Percentiles rank a stretch among this genome's conserved stretches.
These are phyloP conservation scores for Arachnopeziza araneosa DNA, from an alignment of 2,329 filamentous ascomycete genomes.

Conservation along the genomic window DNA sequence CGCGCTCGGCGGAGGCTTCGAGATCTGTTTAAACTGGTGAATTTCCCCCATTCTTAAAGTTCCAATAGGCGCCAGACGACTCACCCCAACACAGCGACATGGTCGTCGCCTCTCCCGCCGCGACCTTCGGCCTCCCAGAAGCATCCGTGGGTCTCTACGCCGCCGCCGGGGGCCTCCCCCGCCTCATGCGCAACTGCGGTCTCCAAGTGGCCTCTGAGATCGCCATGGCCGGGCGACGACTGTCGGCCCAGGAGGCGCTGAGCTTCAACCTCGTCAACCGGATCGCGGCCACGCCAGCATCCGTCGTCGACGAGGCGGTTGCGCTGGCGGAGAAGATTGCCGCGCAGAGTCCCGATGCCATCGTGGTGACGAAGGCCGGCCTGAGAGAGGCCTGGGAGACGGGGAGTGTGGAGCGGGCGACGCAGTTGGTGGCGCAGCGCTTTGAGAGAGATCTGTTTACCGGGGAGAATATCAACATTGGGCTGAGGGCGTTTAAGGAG, in stretches of 20 bases:
- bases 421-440: constrained; percentile 54
- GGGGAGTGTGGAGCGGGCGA: constrained; percentile 48
- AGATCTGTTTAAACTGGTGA: constrained; percentile 56
- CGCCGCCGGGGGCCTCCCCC: constrained; percentile 64
- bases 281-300: constrained; percentile 41
- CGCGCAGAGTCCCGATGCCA: constrained; percentile 63
- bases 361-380: constrained; percentile 66
- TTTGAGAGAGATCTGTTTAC: constrained; percentile 48
- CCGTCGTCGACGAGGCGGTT: constrained; percentile 52
- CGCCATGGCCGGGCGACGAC: constrained; percentile 56
- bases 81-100: constrained; percentile 48
- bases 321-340: constrained; percentile 56
- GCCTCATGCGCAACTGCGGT: constrained; percentile 58
- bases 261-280: constrained; percentile 64
- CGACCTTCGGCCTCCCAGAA: constrained; percentile 67
- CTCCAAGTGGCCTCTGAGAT: constrained; percentile 66
- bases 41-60: too few relatives aligned
- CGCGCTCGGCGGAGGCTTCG: constrained; percentile 70
- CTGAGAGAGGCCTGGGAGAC: constrained; percentile 68
- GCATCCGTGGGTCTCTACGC: constrained; percentile 65
- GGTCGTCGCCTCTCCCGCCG: constrained; percentile 53
- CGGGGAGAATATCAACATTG: constrained; percentile 70
- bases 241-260: constrained; percentile 54
- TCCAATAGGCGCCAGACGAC: too few relatives aligned
- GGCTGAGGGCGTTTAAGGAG: constrained; percentile 69